Evolutionary conservation across 2,329 filamentous ascomycete species (phyloP), one percentile per base, ranked within the genome.

Genomic region (Diaporthe sp.): DNA sequence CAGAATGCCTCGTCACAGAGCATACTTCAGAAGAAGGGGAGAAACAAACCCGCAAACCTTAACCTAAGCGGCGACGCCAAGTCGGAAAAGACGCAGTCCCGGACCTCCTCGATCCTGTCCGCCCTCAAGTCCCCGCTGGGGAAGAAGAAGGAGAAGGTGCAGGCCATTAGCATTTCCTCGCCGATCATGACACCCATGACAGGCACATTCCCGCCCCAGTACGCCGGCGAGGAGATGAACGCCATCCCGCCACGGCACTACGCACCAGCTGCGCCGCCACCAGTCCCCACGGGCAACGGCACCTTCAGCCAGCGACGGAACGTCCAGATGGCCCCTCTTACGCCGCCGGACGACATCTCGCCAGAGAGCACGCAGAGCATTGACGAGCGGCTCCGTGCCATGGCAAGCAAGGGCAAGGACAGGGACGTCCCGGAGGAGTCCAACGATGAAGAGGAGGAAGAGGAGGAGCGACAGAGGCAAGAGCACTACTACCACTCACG

Each of bases 111-210:
- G 17, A 84, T 93, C 75, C 84, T 93, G 71, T 91, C 90, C 3
- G 88, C 88, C n/a, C 86, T 93, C 74, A 89, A 89, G 78, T 93
- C 91, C 25, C 91, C 91, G 8, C 86, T 85, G 77, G 89, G 87
- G 83, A 90, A 87, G 83, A 87, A 85, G 77, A 89, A 87, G 83
- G 90, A 87, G 83, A 82, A 88, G 77, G 82, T 85, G 71, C 88
- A 87, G 80, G 88, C 85, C 28, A 82, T 93, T 77, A 88, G 82
- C 80, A 93, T 93, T 79, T 93, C 91, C 17, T 92, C 91, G 1
- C 91, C 91, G 70, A 91, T 93, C 79, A 89, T 91, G 86, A 93
- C 91, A 12, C 91, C 91, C 19, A 88, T 89, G 84, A 90, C 91
- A 2, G 87, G 85, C 3, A 90, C 88, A 3, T 93, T 92, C 78